Conservation (phyloP, 495 filamentous ascomycete genomes). For the Aspergillus nanangensis region DNA sequence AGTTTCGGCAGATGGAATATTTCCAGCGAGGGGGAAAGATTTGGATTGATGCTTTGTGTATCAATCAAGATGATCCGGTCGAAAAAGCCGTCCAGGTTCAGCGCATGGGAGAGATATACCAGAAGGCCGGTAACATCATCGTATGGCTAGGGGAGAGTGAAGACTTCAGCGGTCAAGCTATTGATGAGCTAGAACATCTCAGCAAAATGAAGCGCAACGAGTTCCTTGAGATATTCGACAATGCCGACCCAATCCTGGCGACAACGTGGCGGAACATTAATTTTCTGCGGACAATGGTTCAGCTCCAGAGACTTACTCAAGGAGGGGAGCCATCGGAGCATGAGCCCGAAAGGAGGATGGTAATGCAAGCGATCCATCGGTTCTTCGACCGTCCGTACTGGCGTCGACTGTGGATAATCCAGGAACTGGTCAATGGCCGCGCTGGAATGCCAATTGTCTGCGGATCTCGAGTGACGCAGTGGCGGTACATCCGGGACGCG, state of each 20-base stretch:
- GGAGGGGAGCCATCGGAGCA: neutral
- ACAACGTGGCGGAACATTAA: neutral
- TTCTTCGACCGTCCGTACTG: neutral
- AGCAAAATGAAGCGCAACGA: neutral
- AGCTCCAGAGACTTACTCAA: neutral
- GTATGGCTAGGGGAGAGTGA: neutral
- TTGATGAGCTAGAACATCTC: neutral
- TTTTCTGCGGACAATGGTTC: neutral
- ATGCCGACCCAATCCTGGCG: neutral
- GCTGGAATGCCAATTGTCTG: neutral
- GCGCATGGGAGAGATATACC: neutral
- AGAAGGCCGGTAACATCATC: neutral
- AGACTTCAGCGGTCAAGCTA: neutral
- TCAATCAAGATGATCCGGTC: neutral
- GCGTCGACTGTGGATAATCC: neutral
- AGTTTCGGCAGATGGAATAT: neutral
- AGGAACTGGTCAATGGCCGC: neutral
- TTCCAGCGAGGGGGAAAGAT: neutral
- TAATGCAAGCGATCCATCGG: neutral
- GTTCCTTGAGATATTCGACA: neutral
- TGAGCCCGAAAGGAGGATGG: neutral
- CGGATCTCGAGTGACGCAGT: neutral
- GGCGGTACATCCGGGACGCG: neutral
- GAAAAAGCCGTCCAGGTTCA: neutral
- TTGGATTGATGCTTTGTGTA: neutral